Base-by-base conservation (phyloP, 106 monocot species). In the Acanthochlamys bracteata region DNA sequence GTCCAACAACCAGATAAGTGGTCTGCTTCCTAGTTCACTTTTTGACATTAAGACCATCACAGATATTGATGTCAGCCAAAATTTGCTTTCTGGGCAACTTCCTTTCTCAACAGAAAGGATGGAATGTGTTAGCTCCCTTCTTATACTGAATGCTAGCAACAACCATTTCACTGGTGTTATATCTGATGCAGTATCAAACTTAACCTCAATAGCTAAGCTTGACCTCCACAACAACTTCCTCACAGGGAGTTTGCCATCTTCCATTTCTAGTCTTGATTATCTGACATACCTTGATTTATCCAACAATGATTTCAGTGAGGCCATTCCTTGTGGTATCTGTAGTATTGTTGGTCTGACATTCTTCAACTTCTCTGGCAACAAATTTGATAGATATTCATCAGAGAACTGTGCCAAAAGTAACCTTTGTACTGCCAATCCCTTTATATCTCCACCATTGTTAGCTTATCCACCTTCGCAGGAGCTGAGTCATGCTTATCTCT, bases 251-350 rank as follows among this genome's bases (percentile, higher is more conserved):
- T 68, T 94, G 24, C 89, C 93, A 0, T 58, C 63, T 26, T 81
- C 79, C 21, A 68, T 93, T 27, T 68, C 83, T 45, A 71, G 65
- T 55, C 75, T 95, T 25, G 64, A 76, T 51, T 84, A 68, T 14
- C 70, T 95, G 23, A 82, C 86, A 0, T 94, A 94, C 68, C 78
- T 94, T 42, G 94, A 94, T 49, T 41, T 90, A 11, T 94, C 94
- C 17, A 69, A 73, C 73, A 94, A 94, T 66, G 25, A 86, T 22
- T 75, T 90, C 25, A 59, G 64, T 66, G 84, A 79, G 71, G 81
- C 79, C 16, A 78, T 90, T 33, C 94, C 94, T 10, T 94, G 94
- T 64, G 67, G 65, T 11, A 74, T 94, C 40, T 94, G 94, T 33
- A 57, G 46, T 42, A 78, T 94, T 26, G 67, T 65, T 26, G 77